Evolutionary conservation across 2,329 filamentous ascomycete species (phyloP).

Genomic region (Aureobasidium leucospermi): DNA sequence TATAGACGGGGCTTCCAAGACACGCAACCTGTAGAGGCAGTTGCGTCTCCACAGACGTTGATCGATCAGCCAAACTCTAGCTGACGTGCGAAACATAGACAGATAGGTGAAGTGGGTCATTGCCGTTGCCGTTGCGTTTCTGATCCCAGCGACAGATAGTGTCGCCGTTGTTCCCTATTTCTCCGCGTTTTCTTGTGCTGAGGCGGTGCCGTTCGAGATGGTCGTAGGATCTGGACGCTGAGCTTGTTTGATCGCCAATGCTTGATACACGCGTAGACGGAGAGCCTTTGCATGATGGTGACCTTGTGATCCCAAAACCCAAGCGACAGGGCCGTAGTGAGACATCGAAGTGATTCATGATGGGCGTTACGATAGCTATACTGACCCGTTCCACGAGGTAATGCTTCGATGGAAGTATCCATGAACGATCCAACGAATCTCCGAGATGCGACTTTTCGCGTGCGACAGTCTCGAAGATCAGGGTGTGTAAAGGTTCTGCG

Average conservation of each 20-base stretch:
- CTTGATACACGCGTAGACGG: not conserved
- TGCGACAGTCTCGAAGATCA: too few relatives aligned
- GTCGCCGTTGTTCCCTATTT: not conserved
- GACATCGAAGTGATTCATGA: not conserved
- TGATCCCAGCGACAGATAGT: not conserved
- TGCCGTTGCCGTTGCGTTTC: not conserved
- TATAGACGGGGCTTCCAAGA: not conserved
- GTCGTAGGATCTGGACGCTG: not conserved
- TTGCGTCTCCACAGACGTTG: not conserved
- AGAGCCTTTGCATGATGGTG: not conserved
- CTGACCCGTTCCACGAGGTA: not conserved
- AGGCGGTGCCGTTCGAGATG: not conserved
- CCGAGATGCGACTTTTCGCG: too few relatives aligned
- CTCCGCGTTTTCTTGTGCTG: not conserved
- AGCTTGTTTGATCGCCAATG: not conserved
- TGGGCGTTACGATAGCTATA: not conserved
- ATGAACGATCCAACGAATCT: too few relatives aligned
- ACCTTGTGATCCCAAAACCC: not conserved
- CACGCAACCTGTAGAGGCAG: not conserved
- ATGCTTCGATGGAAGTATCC: not conserved
- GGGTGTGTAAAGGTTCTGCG: too few relatives aligned
- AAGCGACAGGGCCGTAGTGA: not conserved
- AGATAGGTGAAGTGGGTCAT: not conserved
- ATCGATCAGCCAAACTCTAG: not conserved
- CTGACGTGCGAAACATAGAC: not conserved